Base-by-base conservation (phyloP, 2,329 filamentous ascomycete species). In the Fusarium sp. region DNA sequence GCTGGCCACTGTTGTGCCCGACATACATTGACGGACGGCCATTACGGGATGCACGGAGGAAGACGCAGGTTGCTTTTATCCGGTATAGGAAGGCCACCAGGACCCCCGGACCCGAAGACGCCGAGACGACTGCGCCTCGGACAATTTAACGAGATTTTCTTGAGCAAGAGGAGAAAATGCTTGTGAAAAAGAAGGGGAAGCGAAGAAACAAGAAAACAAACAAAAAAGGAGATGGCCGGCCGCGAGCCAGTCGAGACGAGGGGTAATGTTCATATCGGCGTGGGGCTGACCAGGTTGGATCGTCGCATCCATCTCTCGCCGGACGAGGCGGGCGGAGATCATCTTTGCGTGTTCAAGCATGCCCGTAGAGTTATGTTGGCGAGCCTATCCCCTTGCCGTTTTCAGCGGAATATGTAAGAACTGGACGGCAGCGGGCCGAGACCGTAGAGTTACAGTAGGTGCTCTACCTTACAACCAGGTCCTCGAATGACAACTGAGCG, bases 21-120 rank as follows among this genome's bases (percentile, higher is more conserved):
- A 42, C 38, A 42, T 40, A 8, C 34, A 36, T 40, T 49, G 38
- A 56, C 44, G 56, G 38, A 56, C 44, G 56, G 51, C 60, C 60
- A 63, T 53, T 54, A 51, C 67, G 54, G 64, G 60, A 64, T 36
- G 34, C 46, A 31, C 67, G 68, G 68, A 70, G 23, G 34, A 66
- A 6, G 38, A 61, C 13, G 50, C 58, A 20, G 44, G 44, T 23
- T 56, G 42, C 27, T 62, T 62, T 23, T 42, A 50, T 53, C 68
- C 58, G 34, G 67, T 62, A 66, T 53, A 71, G 68, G 67, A 68
- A 70, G 67, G 67, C 62, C 36, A 16, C 54, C 9, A 14, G 42
- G 18, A 16, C 49, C 54, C 51, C 27, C 33, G 67, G 33, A 14
- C n/a, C 38, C 58, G 54, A 61, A 36, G 16, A 14, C 29, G 42